phyloP scores from a whole-genome alignment of 495 filamentous ascomycete genomes.

The Thermothielavioides terrestris region DNA sequence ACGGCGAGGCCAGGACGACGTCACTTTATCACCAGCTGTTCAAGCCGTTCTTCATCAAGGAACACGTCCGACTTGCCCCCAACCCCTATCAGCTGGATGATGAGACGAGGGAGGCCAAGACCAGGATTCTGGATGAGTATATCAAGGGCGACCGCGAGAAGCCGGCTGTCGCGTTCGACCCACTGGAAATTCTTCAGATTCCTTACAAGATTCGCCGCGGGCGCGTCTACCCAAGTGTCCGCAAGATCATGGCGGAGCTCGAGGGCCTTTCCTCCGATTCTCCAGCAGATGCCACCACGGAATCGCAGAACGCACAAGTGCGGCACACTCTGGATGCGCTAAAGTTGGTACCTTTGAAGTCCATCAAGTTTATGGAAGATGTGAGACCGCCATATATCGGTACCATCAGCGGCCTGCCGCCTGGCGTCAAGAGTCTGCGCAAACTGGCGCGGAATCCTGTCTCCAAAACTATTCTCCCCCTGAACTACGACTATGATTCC shows the following conservation, averaged over 20 bases:
- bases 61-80: conserved; percentile 54
- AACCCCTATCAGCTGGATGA: conserved; percentile 44
- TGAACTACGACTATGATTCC: conserved; percentile 93
- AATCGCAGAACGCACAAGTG: conserved; percentile 40
- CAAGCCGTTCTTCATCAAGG: conserved; percentile 66
- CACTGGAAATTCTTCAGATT: conserved; percentile 52
- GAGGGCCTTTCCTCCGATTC: conserved; percentile 10
- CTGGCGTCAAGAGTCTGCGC: conserved; percentile 32
- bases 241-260: conserved; percentile 52
- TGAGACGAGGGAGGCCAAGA: conserved; percentile 44
- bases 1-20: conserved; percentile 23
- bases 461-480: conserved; percentile 50
- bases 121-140: conserved; percentile 41
- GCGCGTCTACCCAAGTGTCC: conserved; percentile 44
- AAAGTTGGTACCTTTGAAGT: conserved; percentile 59
- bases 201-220: conserved; percentile 48
- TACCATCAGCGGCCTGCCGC: conserved; percentile 59
- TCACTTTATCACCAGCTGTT: conserved; percentile 66
- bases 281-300: conserved; percentile 24
- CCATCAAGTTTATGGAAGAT: conserved; percentile 75
- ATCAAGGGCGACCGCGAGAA: conserved; percentile 28
- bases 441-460: conserved; percentile 66
- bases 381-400: conserved; percentile 86
- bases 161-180: conserved; percentile 37
- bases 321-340: conserved; percentile 45